phyloP scores from a whole-genome alignment of 805 yeast genomes.

The Debaryomyces prosopidis region DNA sequence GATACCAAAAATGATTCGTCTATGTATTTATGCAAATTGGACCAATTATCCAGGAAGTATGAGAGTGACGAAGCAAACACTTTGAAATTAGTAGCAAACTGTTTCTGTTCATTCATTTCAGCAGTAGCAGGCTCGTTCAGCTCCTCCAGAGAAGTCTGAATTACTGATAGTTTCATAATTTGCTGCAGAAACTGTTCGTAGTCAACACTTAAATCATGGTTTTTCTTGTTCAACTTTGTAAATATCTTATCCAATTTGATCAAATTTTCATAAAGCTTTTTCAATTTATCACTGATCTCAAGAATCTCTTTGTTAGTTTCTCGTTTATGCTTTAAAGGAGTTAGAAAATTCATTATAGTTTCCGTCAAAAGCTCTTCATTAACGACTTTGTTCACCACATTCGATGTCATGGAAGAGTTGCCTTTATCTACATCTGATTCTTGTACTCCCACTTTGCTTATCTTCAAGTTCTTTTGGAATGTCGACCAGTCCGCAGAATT shows the following conservation, averaged over 20 bases:
- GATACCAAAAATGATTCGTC: conserved; percentile 84
- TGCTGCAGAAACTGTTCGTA: conserved; percentile 71
- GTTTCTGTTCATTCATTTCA: not conserved
- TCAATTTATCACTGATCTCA: conserved; percentile 74
- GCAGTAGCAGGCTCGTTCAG: conserved; percentile 7
- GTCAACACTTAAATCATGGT: conserved; percentile 72
- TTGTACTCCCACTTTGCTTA: conserved; percentile 13
- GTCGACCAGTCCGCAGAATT: conserved; percentile 76
- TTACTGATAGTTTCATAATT: conserved; percentile 61
- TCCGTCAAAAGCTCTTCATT: conserved; percentile 84
- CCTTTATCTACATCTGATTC: conserved; percentile 13
- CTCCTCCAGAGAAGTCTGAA: conserved; percentile 20
- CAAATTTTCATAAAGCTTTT: conserved; percentile 82
- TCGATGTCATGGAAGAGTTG: conserved; percentile 16
- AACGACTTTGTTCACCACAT: conserved; percentile 41
- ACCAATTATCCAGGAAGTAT: conserved; percentile 41
- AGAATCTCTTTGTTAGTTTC: conserved; percentile 70
- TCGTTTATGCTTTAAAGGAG: conserved; percentile 61
- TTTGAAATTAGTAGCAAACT: conserved; percentile 27
- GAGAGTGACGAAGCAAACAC: conserved; percentile 39
- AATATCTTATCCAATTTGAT: conserved; percentile 77
- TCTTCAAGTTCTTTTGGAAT: conserved; percentile 57
- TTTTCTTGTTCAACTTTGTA: conserved; percentile 67
- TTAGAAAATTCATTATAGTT: conserved; percentile 90
- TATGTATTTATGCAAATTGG: conserved; percentile 45